A percentile compares a stretch with the other conserved stretches of the same genome.
phyloP scores from a whole-genome alignment of 2,329 filamentous ascomycete genomes.

The Apiospora arundinis region DNA sequence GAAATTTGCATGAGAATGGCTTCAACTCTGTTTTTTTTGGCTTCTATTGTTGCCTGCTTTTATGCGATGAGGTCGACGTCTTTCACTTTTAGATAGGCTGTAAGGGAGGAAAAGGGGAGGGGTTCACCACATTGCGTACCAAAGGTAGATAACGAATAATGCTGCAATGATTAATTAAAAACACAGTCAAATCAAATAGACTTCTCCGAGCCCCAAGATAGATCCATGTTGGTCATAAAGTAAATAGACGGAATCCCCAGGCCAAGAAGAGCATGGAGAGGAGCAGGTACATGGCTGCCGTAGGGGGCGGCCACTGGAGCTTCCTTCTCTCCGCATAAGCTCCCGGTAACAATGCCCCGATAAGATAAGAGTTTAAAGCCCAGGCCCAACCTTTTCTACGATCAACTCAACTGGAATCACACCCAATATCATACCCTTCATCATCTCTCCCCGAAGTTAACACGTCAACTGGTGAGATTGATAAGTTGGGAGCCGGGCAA shows the following conservation, averaged over 20 bases:
- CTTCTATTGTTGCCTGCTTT: neutral
- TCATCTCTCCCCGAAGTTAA: neutral
- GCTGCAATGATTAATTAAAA: slow-evolving; percentile 10
- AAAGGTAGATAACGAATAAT: slow-evolving; percentile 11
- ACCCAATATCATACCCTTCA: neutral
- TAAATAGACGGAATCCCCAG: neutral
- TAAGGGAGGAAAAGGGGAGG: neutral
- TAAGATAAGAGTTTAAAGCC: slow-evolving; percentile 16
- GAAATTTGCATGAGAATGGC: slow-evolving; percentile 16
- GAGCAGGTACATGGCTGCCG: neutral
- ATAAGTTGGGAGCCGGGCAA: neutral
- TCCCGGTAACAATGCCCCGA: neutral
- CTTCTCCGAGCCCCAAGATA: neutral
- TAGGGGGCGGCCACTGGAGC: neutral
- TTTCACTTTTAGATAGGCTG: slow-evolving; percentile 8
- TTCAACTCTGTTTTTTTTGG: neutral
- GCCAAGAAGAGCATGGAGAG: neutral
- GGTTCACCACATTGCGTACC: neutral
- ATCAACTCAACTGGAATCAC: neutral
- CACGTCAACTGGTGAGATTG: neutral
- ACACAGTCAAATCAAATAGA: neutral
- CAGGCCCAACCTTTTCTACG: neutral
- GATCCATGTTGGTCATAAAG: neutral
- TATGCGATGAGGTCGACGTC: neutral
- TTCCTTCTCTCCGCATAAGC: slow-evolving; percentile 7